Evolutionary conservation across 441 rosid genomes (phyloP), one percentile per base, ranked within the genome.

Genomic region (Viola pubescens): DNA sequence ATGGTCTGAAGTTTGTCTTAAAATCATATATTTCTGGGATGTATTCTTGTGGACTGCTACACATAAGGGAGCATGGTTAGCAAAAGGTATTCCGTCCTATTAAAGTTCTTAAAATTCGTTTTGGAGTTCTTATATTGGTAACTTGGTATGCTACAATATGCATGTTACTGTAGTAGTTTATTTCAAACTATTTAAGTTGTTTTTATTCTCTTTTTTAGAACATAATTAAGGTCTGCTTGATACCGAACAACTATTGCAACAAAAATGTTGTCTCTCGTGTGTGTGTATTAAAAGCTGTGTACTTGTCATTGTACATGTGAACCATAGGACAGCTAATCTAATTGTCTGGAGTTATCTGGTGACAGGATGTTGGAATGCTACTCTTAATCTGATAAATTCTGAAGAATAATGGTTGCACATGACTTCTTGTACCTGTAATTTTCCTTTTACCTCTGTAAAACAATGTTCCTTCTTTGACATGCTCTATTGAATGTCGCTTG

Each of bases 21-120:
- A 59, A 60, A 50, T 14, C 42, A 52, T 55, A 11, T 52, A 50
- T 34, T 58, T 44, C 54, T 59, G 39, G 44, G 48, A 59, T 60
- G 63, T 37, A 37, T 52, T 45, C 59, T 61, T 12, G 39, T 46
- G 40, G 44, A 56, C 63, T 43, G 67, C 42, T 61, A 40, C 46
- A 41, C 53, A 37, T 60, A 54, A 52, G 60, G 77, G 73, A 71
- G 69, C 69, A 51, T 67, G 71, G 79, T 56, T 69, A 51, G 37
- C 55, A 16, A 12, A 49, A 49, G 43, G 53, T 48, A 52, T 38
- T 9, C 3, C 60, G 12, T 57, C 39, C 9, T 19, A 6, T 9
- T 34, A 16, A 14, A 34, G 49, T 8, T 4, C 46, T 43, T 13
- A 12, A n/a, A 11, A 11, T 1, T 12, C 13, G 9, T 6, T 40